phyloP scores from a whole-genome alignment of 176 grass and related monocot genomes.

The Triticum dicoccoides region DNA sequence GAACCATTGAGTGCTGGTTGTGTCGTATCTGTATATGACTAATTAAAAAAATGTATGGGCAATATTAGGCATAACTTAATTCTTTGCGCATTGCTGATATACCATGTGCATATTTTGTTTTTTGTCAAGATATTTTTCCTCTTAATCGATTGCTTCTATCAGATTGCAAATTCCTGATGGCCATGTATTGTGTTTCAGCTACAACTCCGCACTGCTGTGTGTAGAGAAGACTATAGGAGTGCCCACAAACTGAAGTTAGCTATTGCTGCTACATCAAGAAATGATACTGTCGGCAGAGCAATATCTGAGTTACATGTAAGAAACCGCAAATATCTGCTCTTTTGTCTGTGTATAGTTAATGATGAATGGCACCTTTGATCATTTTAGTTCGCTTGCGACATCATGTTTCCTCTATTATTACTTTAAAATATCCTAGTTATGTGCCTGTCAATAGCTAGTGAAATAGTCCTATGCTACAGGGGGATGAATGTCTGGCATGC shows the following conservation, averaged over 20 bases:
- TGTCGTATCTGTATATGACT: background rate
- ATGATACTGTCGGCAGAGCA: constrained; percentile 78
- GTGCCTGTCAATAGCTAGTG: background rate
- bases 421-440: background rate
- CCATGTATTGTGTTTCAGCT: constrained; percentile 54
- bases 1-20: background rate
- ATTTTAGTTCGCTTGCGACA: background rate
- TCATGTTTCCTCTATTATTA: background rate
- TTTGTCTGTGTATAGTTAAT: constrained; percentile 25
- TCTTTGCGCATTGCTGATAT: background rate
- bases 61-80: background rate
- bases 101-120: background rate
- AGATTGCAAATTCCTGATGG: constrained; percentile 33
- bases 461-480: constrained; percentile 1
- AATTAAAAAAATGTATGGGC: background rate
- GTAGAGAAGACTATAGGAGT: constrained; percentile 71
- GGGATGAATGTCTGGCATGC: background rate
- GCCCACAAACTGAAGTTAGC: constrained; percentile 83
- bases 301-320: constrained; percentile 81
- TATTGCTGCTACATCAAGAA: constrained; percentile 55
- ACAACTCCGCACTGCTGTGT: constrained; percentile 68
- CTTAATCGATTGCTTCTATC: background rate
- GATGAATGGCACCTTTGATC: background rate
- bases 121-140: background rate
- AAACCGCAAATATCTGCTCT: constrained; percentile 32